Evolutionary conservation across 1,284 basidiomycete species (phyloP).

Genomic region (Puccinia polysora): DNA sequence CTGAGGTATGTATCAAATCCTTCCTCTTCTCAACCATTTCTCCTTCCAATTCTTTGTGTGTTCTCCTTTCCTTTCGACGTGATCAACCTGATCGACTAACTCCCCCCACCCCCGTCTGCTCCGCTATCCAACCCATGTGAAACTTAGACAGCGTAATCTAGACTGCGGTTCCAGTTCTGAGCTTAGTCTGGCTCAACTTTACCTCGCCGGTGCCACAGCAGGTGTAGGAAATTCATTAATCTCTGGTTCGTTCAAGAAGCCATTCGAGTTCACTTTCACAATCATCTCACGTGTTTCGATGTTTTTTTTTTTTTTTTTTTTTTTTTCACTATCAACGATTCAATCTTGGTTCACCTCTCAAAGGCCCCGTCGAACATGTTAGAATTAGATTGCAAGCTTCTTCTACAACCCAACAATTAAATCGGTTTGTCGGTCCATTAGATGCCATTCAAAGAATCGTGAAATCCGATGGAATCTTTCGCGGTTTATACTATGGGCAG

Average conservation of each 20-base stretch:
- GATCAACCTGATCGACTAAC: slow-evolving; percentile 48
- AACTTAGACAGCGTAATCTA: slow-evolving; percentile 10
- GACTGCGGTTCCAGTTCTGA: slow-evolving; percentile 45
- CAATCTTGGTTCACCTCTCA: neutral
- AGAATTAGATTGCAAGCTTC: slow-evolving; percentile 69
- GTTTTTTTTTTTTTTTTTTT: too few species aligned
- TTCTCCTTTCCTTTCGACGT: too few species aligned
- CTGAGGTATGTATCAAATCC: slow-evolving; percentile 58
- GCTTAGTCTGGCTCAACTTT: slow-evolving; percentile 65
- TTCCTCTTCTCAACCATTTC: too few species aligned
- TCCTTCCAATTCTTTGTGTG: too few species aligned
- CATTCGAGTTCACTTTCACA: neutral
- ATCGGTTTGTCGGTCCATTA: neutral
- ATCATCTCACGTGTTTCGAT: too few species aligned
- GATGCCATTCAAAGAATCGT: slow-evolving; percentile 31
- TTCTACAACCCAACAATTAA: slow-evolving; percentile 42
- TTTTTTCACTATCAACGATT: neutral
- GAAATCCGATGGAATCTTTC: slow-evolving; percentile 29
- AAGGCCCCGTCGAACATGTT: slow-evolving; percentile 90
- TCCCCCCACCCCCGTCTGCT: slow-evolving; percentile 46
- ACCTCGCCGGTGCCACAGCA: slow-evolving; percentile 72
- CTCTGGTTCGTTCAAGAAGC: slow-evolving; percentile 55
- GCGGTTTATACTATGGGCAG: slow-evolving; percentile 27
- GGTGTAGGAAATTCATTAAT: slow-evolving; percentile 87
- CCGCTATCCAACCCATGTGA: neutral